Conservation (phyloP, 441 rosid species). For the Erodium chrysanthum region DNA sequence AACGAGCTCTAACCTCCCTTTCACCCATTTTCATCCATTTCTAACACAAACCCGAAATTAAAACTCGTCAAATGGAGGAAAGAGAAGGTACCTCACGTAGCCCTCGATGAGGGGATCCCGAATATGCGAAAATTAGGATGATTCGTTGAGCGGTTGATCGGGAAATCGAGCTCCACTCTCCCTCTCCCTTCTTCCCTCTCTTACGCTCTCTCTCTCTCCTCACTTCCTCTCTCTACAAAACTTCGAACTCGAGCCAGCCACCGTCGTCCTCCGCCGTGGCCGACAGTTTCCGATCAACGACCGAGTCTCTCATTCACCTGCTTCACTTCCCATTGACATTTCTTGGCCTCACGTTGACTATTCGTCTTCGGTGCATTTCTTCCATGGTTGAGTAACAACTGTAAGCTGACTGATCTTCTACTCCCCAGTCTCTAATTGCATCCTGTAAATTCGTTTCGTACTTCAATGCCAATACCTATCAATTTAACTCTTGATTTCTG, state of each 20-base stretch:
- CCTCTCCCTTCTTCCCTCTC: too few species aligned
- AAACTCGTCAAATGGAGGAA: too few species aligned
- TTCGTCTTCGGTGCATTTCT: constrained; percentile 8
- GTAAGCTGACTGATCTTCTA: constrained; percentile 6
- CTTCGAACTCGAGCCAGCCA: background rate
- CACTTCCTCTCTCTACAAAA: background rate
- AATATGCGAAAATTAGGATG: too few species aligned
- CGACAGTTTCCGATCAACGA: background rate
- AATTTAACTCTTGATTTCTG: background rate
- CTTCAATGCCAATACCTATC: background rate
- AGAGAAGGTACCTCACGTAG: too few species aligned
- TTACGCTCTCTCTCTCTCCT: background rate
- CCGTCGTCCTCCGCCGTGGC: background rate
- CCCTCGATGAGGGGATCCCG: too few species aligned
- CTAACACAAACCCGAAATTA: too few species aligned
- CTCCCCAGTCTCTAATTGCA: background rate
- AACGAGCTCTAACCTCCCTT: too few species aligned
- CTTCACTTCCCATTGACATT: constrained; percentile 2
- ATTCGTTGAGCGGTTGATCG: too few species aligned
- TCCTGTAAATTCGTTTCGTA: too few species aligned
- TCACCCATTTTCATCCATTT: too few species aligned
- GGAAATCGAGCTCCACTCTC: too few species aligned
- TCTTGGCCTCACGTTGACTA: background rate
- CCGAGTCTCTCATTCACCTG: background rate
- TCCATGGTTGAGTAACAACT: background rate